Evolutionary conservation across 176 grass and related monocot genomes (phyloP).

Genomic region (Dendrocalamus sinicus): DNA sequence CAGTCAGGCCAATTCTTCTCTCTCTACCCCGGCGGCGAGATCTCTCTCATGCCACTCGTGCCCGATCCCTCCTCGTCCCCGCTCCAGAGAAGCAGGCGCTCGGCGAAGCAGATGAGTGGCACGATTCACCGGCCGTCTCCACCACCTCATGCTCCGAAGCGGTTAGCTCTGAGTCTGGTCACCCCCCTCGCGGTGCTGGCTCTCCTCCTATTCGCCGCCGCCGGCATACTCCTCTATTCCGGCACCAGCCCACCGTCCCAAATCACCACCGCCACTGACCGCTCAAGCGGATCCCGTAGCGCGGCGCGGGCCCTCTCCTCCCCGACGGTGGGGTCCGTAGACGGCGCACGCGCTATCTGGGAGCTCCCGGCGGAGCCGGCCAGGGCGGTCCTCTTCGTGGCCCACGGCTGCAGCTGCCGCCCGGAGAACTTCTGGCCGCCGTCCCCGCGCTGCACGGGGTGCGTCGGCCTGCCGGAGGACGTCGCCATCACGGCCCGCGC

Average conservation of each 20-base stretch:
- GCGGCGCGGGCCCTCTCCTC: not conserved
- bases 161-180: constrained; percentile 3
- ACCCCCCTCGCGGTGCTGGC: constrained; percentile 18
- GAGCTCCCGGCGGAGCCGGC: constrained; percentile 59
- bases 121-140: not conserved
- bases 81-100: constrained; percentile 25
- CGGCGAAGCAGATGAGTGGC: constrained; percentile 40
- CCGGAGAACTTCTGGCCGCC: constrained; percentile 74
- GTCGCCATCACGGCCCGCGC: constrained; percentile 50
- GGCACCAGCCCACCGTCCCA: not conserved
- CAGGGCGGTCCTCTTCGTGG: constrained; percentile 63
- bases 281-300: not conserved
- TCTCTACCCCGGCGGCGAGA: constrained; percentile 23
- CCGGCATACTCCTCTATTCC: constrained; percentile 46
- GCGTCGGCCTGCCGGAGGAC: constrained; percentile 67
- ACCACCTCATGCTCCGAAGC: not conserved
- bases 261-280: not conserved
- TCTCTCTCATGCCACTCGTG: constrained; percentile 34
- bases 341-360: constrained; percentile 57
- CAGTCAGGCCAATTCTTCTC: not conserved
- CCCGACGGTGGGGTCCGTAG: constrained; percentile 34
- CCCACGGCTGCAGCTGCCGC: constrained; percentile 71
- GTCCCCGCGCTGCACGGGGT: constrained; percentile 59
- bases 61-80: constrained; percentile 10
- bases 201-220: constrained; percentile 23